Evolutionary conservation across 2,329 filamentous ascomycete species (phyloP).

Genomic region (Kalaharituber pfeilii): DNA sequence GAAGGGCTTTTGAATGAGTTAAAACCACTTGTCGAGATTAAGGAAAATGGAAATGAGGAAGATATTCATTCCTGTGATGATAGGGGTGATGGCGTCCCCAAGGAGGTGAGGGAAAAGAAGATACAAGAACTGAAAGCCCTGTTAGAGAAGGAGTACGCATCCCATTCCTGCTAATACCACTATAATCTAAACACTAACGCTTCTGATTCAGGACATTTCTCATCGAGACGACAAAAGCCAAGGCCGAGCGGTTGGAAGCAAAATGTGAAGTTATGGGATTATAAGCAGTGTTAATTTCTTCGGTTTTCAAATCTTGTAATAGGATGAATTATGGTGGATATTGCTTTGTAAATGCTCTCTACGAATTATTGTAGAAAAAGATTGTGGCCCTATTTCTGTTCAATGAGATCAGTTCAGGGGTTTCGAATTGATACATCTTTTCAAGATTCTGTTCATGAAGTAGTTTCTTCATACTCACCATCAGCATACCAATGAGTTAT

Average conservation of each 20-base stretch:
- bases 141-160: constrained; percentile 16
- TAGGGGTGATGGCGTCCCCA: constrained; percentile 10
- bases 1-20: neutral
- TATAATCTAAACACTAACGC: constrained; percentile 4
- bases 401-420: too few relatives aligned
- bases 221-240: constrained; percentile 13
- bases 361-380: too few relatives aligned
- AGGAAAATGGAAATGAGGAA: constrained; percentile 1
- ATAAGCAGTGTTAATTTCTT: too few relatives aligned
- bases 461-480: too few relatives aligned
- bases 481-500: too few relatives aligned
- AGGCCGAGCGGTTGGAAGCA: constrained; percentile 8
- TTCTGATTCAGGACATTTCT: constrained; percentile 8
- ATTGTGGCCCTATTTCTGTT: too few relatives aligned
- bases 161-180: neutral
- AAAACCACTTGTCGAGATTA: neutral
- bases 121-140: constrained; percentile 12
- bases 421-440: too few relatives aligned
- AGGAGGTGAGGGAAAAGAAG: constrained; percentile 14
- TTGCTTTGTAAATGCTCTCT: too few relatives aligned
- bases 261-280: neutral
- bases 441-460: too few relatives aligned
- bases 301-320: neutral
- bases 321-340: too few relatives aligned
- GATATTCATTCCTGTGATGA: neutral